Conservation (phyloP, 2,329 filamentous ascomycete species). For the Pyrenochaeta sp. region DNA sequence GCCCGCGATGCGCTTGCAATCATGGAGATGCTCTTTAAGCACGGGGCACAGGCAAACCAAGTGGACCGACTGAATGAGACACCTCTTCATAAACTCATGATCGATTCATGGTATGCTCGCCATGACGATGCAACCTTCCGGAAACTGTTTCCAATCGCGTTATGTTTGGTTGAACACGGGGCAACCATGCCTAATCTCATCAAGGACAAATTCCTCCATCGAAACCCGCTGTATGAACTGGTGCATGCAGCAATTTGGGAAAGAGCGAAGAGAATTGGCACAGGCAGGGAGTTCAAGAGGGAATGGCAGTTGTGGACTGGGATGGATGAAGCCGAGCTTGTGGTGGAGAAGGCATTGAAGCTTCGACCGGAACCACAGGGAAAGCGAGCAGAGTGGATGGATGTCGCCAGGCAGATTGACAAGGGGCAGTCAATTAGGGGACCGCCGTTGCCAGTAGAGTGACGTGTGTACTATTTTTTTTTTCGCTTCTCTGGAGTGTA, state of each 20-base stretch:
- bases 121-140: slow-evolving; percentile 8
- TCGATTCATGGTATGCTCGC: slow-evolving; percentile 21
- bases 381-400: not conserved
- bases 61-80: slow-evolving; percentile 15
- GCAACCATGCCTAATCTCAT: slow-evolving; percentile 14
- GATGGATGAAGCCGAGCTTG: not conserved
- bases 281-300: not conserved
- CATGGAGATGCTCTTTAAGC: slow-evolving; percentile 17
- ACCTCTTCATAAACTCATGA: slow-evolving; percentile 19
- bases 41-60: slow-evolving; percentile 23
- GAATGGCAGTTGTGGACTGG: not conserved
- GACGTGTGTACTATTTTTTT: no score
- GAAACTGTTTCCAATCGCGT: slow-evolving; percentile 16
- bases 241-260: slow-evolving; percentile 6
- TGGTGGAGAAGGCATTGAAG: not conserved
- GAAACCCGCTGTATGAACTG: slow-evolving; percentile 22
- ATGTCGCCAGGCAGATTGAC: not conserved
- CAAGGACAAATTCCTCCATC: slow-evolving; percentile 14
- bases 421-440: not conserved
- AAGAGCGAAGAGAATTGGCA: not conserved
- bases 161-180: slow-evolving; percentile 17
- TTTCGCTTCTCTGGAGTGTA: no score
- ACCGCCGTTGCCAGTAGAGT: not conserved
- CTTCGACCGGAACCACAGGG: not conserved
- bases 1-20: slow-evolving; percentile 17